Conservation (phyloP, 148 eudicot genomes). For the Hydrangea macrophylla region DNA sequence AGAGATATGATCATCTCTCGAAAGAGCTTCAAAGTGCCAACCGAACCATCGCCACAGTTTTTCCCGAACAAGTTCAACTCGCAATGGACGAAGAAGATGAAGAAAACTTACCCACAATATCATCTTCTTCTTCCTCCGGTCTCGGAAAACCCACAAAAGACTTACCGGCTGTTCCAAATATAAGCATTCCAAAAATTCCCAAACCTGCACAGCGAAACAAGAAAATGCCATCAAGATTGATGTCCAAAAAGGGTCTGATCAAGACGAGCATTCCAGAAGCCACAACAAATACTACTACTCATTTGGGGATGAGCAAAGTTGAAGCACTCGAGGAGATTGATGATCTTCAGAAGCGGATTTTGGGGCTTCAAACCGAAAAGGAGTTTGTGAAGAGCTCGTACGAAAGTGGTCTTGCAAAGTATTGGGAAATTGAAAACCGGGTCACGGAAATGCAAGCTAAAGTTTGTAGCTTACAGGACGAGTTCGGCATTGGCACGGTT, state of each 20-base stretch:
- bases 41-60: slow-evolving; percentile 68
- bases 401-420: slow-evolving; percentile 51
- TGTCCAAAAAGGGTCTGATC: slow-evolving; percentile 53
- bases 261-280: slow-evolving; percentile 30
- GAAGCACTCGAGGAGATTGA: slow-evolving; percentile 61
- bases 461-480: slow-evolving; percentile 61
- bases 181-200: slow-evolving; percentile 37
- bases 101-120: slow-evolving; percentile 23
- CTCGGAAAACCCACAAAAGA: slow-evolving; percentile 16
- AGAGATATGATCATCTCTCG: slow-evolving; percentile 77
- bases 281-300: slow-evolving; percentile 12
- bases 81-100: slow-evolving; percentile 62
- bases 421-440: slow-evolving; percentile 58
- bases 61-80: slow-evolving; percentile 64
- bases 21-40: slow-evolving; percentile 79
- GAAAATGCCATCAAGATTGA: slow-evolving; percentile 42
- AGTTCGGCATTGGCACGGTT: slow-evolving; percentile 55
- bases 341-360: slow-evolving; percentile 54
- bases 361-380: slow-evolving; percentile 67
- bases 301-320: slow-evolving; percentile 57
- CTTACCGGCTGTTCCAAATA: slow-evolving; percentile 30
- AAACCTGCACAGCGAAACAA: slow-evolving; percentile 23
- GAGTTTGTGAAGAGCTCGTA: slow-evolving; percentile 68
- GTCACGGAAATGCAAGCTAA: slow-evolving; percentile 54
- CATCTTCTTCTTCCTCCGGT: slow-evolving; percentile 30